phyloP scores from a whole-genome alignment of 176 grass and related monocot genomes.

The Tillandsia fasciculata region DNA sequence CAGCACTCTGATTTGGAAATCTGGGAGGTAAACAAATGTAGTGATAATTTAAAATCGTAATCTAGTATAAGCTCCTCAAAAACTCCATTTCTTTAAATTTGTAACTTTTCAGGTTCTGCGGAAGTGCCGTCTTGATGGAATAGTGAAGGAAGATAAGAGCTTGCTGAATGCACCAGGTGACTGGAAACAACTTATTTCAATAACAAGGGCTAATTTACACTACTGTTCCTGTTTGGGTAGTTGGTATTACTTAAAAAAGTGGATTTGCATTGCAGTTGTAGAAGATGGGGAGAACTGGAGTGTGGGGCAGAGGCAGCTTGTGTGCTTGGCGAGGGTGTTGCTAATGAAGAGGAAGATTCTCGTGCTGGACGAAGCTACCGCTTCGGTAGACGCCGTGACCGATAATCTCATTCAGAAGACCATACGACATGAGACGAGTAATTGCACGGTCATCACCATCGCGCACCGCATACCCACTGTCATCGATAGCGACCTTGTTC shows the following conservation, averaged over 20 bases:
- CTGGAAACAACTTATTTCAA: neutral
- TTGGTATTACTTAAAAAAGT: neutral
- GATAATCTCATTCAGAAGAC: slow-evolving; percentile 84
- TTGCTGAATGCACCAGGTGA: slow-evolving; percentile 69
- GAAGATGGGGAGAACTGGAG: slow-evolving; percentile 94
- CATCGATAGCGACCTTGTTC: slow-evolving; percentile 73
- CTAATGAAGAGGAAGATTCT: slow-evolving; percentile 79
- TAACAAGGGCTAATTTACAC: neutral
- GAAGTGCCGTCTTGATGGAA: slow-evolving; percentile 55
- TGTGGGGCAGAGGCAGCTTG: slow-evolving; percentile 75
- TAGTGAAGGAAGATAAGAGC: slow-evolving; percentile 62
- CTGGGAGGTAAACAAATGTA: slow-evolving; percentile 58
- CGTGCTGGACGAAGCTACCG: slow-evolving; percentile 89
- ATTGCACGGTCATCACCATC: slow-evolving; percentile 67
- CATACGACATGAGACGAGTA: slow-evolving; percentile 64
- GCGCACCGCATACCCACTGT: slow-evolving; percentile 85
- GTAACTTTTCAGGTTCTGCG: slow-evolving; percentile 37
- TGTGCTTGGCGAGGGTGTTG: slow-evolving; percentile 71
- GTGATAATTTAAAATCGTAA: neutral
- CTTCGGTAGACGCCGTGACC: slow-evolving; percentile 77
- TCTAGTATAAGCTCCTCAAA: neutral
- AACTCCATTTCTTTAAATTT: neutral
- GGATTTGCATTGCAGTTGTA: slow-evolving; percentile 30
- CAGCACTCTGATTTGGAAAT: slow-evolving; percentile 54
- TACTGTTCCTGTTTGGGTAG: neutral